Base-by-base conservation (phyloP, 495 filamentous ascomycete genomes). In the Daldinia grandis region DNA sequence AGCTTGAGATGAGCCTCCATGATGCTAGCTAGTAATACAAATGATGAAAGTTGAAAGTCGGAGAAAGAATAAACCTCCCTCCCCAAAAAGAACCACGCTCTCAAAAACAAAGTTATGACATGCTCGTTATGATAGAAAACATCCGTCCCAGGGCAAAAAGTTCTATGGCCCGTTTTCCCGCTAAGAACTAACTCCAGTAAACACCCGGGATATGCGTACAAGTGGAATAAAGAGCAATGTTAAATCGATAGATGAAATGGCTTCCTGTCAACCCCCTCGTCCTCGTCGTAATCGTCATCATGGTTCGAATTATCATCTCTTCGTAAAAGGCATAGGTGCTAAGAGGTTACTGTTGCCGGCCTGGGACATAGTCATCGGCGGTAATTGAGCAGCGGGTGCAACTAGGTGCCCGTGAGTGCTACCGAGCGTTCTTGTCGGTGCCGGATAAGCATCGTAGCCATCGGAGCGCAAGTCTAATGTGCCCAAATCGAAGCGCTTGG, bases 401-500 rank as follows among this genome's bases (percentile, higher is more conserved):
- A 69, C 64, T 30, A 77, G 56, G 53, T 77, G 75, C 21, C 65
- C 73, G 12, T 70, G 68, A 0, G 73, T 72, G 58, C 75, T 77
- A 3, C 73, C 70, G 56, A 76, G 73, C 2, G 70, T 64, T 56
- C 73, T 64, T 30, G 69, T 69, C 24, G 73, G 69, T 58, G 74
- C 57, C 24, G 61, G 66, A 25, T 76, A 77, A 14, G 71, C 37
- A 61, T 82, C 78, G 74, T 80, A 83, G 69, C 69, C 61, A 12
- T 83, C 80, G 44, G 79, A 64, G 42, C 80, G 79, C 27, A 84
- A 66, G 64, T 83, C 81, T 54, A 83, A 73, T 0, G 81, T 82
- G 44, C 78, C 78, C 30, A 84, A 79, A 66, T 93, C 89, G 75
- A 90, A 88, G 35, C 91, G 84, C 76, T 90, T 91, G 8, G 91